These are phyloP conservation scores for Tricholoma bakamatsutake DNA, from an alignment of 768 basidiomycete species.

Conservation along the genomic window DNA sequence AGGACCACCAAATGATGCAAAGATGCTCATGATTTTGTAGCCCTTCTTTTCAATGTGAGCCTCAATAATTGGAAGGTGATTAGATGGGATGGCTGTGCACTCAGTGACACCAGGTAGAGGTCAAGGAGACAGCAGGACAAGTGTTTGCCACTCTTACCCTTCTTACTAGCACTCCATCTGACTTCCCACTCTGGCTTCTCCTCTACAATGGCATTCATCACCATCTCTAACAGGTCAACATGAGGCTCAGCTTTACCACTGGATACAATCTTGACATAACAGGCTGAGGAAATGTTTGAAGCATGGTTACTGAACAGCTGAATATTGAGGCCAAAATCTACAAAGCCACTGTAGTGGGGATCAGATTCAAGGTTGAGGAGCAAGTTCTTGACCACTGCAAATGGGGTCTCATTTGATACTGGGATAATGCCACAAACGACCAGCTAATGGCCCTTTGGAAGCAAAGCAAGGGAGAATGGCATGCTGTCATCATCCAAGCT, in stretches of 20 bases:
- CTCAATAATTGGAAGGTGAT: too few relatives aligned
- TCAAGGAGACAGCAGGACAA: not conserved
- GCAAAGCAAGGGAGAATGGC: not conserved
- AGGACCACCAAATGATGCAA: slow-evolving; percentile 2
- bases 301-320: not conserved
- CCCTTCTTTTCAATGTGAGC: not conserved
- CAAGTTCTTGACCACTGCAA: not conserved
- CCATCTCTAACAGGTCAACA: not conserved
- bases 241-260: not conserved
- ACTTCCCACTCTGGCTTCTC: slow-evolving; percentile 4
- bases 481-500: not conserved
- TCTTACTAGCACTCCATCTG: slow-evolving; percentile 1
- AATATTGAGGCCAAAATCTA: not conserved
- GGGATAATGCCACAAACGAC: not conserved
- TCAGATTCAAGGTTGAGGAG: not conserved
- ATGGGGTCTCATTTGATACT: not conserved
- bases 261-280: too few relatives aligned
- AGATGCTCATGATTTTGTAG: not conserved
- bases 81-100: too few relatives aligned
- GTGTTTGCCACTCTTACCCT: not conserved
- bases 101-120: too few relatives aligned
- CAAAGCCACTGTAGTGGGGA: not conserved
- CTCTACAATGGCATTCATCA: not conserved
- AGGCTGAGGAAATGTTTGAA: not conserved
- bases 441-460: not conserved